phyloP scores from a whole-genome alignment of 371 early-diverging fungal genomes.

The Gilbertella persicaria region DNA sequence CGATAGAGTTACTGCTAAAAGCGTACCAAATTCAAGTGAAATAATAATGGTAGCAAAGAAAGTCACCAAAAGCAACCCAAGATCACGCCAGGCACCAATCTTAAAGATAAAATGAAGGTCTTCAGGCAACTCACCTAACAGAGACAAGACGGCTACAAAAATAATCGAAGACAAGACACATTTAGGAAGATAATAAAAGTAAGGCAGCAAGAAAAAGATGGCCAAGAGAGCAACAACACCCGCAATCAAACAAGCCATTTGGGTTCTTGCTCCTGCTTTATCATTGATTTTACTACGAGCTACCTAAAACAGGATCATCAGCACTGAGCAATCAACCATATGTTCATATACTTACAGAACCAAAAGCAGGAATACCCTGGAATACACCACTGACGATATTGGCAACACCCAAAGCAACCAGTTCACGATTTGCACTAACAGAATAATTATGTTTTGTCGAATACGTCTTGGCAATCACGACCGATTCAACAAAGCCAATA shows the following conservation, averaged over 20 bases:
- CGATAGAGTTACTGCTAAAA: constrained; percentile 83
- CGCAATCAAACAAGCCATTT: constrained; percentile 82
- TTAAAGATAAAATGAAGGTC: constrained; percentile 82
- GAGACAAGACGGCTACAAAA: constrained; percentile 79
- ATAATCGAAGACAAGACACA: constrained; percentile 86
- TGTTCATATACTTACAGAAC: constrained; percentile 54
- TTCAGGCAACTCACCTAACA: constrained; percentile 79
- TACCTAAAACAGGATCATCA: constrained; percentile 38
- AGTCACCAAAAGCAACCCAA: constrained; percentile 76
- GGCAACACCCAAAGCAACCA: constrained; percentile 88
- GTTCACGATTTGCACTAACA: constrained; percentile 91
- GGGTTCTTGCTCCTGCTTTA: constrained; percentile 86
- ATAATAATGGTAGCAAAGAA: constrained; percentile 82
- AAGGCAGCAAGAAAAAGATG: constrained; percentile 75
- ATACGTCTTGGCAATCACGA: constrained; percentile 89
- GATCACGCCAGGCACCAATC: constrained; percentile 86
- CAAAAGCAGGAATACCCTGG: constrained; percentile 88
- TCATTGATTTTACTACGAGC: constrained; percentile 90
- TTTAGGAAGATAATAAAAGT: constrained; percentile 85
- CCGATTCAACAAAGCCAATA: constrained; percentile 95
- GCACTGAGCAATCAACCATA: background rate
- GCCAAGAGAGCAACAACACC: constrained; percentile 74
- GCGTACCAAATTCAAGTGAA: constrained; percentile 89
- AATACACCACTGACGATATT: constrained; percentile 84
- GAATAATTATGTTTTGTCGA: constrained; percentile 85